Evolutionary conservation across 768 basidiomycete species (phyloP), one percentile per base, ranked within the genome.

Genomic region (Trametes cinnabarina): DNA sequence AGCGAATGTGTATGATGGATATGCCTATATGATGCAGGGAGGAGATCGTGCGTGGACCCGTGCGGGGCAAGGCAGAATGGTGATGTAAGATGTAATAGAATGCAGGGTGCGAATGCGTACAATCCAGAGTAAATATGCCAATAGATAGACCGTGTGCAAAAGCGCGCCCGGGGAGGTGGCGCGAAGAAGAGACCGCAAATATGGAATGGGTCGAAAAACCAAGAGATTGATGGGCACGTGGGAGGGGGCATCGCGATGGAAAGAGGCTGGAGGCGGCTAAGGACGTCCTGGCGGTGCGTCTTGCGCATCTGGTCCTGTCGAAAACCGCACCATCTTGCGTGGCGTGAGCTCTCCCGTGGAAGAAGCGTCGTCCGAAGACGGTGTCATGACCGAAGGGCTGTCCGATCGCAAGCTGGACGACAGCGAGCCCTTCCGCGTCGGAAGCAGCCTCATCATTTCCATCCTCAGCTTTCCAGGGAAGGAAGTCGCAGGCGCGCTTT

Each of bases 251-350:
- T 6, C 30, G 30, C 30, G 30, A 35, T 22, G 43, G 25, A 23
- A 7, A 10, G 5, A 39, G 47, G 35, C 14, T 5, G 17, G 20
- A 19, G 6, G 8, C 10, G 1, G n/a, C 40, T 57, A 57, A 12
- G 41, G 4, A 3, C 51, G 28, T 20, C 40, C 23, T 47, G 53
- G 34, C 26, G 47, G 63, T 46, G 68, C 62, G 32, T 65, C 74
- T 46, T 70, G 69, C 48, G 74, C 71, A 9, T 23, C 54, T 14
- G 54, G 54, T 60, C 78, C 74, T 23, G 76, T 73, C n/a, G 81
- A 81, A 69, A 87, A 87, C 47, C 85, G 79, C 35, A 87, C 85
- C 2, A 79, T 82, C 66, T 87, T 87, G 61, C 80, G 81, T 17
- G 77, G 80, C 0, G 77, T 81, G 17, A 66, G 50, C 55, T 59